phyloP scores from a whole-genome alignment of 495 filamentous ascomycete genomes.

The Daldinia vernicosa region DNA sequence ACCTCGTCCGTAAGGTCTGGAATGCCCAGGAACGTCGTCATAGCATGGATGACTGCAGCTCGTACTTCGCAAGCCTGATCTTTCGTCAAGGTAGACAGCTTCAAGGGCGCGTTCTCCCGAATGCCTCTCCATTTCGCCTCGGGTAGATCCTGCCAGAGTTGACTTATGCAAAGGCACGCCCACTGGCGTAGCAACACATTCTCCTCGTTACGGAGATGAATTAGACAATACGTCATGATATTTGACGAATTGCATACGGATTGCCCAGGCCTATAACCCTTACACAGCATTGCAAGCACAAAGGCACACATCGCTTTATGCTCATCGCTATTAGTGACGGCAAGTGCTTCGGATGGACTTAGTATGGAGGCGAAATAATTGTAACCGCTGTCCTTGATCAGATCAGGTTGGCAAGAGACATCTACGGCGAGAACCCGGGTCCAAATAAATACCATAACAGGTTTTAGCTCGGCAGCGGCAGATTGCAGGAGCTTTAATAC shows the following conservation, averaged over 20 bases:
- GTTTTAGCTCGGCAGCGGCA: conserved; percentile 91
- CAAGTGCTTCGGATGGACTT: conserved; percentile 81
- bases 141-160: conserved; percentile 88
- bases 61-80: conserved; percentile 95
- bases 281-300: conserved; percentile 96
- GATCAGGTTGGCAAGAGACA: conserved; percentile 86
- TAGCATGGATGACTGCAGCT: conserved; percentile 89
- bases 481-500: conserved; percentile 96
- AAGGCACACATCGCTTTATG: conserved; percentile 99
- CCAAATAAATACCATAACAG: conserved; percentile 99
- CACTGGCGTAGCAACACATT: conserved; percentile 93
- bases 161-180: conserved; percentile 95
- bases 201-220: conserved; percentile 81
- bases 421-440: conserved; percentile 96
- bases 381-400: conserved; percentile 96
- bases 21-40: conserved; percentile 93
- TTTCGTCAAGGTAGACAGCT: conserved; percentile 80
- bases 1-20: conserved; percentile 92
- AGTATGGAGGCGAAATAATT: conserved; percentile 94
- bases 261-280: conserved; percentile 88
- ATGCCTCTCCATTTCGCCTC: conserved; percentile 97
- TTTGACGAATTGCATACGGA: conserved; percentile 85
- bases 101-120: conserved; percentile 76
- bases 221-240: conserved; percentile 83
- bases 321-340: conserved; percentile 83